Evolutionary conservation across 805 yeast species (phyloP).

Genomic region (Candida boidinii): DNA sequence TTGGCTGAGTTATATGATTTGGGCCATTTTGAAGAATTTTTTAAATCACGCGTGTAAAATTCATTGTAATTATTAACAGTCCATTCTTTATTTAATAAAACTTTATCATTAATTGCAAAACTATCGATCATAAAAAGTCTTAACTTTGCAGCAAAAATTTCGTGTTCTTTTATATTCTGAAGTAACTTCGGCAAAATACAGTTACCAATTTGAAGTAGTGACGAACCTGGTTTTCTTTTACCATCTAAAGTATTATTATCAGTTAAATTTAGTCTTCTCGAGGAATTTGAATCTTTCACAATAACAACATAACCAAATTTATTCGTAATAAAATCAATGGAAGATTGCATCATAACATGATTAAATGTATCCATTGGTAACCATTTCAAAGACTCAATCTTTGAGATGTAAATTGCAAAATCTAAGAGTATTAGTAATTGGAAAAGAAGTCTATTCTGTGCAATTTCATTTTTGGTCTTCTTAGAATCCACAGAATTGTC

Average conservation of each 20-base stretch:
- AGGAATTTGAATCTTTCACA: slow-evolving; percentile 3
- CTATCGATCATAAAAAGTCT: slow-evolving; percentile 15
- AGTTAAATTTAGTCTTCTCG: slow-evolving; percentile 15
- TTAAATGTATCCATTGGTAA: slow-evolving; percentile 21
- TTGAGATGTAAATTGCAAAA: slow-evolving; percentile 2
- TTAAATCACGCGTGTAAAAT: slow-evolving; percentile 10
- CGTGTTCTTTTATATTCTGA: slow-evolving; percentile 13
- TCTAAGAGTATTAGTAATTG: no score
- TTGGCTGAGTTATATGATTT: slow-evolving; percentile 2
- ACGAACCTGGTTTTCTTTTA: slow-evolving; percentile 24
- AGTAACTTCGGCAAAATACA: slow-evolving; percentile 13
- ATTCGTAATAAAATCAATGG: slow-evolving; percentile 13
- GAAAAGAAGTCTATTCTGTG: no score
- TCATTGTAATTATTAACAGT: slow-evolving; percentile 11
- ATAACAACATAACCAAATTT: slow-evolving; percentile 14
- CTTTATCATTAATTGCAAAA: slow-evolving; percentile 22
- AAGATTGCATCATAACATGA: slow-evolving; percentile 11
- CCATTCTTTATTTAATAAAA: slow-evolving; percentile 21
- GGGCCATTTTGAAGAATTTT: slow-evolving; percentile 13
- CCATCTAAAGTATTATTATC: slow-evolving; percentile 18
- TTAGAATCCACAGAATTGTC: no score
- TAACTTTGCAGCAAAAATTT: slow-evolving; percentile 15
- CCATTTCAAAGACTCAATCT: slow-evolving; percentile 4
- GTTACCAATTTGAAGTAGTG: slow-evolving; percentile 20
- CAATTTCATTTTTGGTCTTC: no score